A percentile compares a stretch with the other conserved stretches of the same genome.
phyloP scores from a whole-genome alignment of 2,329 filamentous ascomycete species.

The Cordyceps javanica region DNA sequence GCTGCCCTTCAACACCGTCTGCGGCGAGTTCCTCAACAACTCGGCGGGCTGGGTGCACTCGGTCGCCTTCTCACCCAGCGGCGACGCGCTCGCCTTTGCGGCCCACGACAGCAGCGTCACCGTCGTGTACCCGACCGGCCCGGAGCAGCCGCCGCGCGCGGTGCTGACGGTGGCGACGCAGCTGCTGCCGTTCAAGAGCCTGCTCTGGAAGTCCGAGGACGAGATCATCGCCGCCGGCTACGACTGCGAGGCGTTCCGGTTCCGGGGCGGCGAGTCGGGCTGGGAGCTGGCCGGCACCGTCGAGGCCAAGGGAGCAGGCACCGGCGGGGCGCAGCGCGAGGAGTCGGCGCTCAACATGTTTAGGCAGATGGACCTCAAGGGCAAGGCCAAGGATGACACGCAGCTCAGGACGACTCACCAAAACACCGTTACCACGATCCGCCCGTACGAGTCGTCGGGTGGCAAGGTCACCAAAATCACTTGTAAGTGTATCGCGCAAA shows the following conservation, averaged over 20 bases:
- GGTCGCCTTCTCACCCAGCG: slow-evolving; percentile 86
- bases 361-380: slow-evolving; percentile 96
- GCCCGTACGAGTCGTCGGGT: slow-evolving; percentile 63
- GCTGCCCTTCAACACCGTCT: slow-evolving; percentile 96
- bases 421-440: slow-evolving; percentile 85
- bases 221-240: slow-evolving; percentile 96
- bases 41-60: slow-evolving; percentile 96
- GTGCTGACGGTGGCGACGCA: slow-evolving; percentile 86
- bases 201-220: slow-evolving; percentile 86
- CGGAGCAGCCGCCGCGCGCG: slow-evolving; percentile 85
- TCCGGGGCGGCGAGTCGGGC: slow-evolving; percentile 69
- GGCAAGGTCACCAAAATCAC: slow-evolving; percentile 72
- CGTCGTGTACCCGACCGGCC: slow-evolving; percentile 86
- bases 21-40: slow-evolving; percentile 92
- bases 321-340: slow-evolving; percentile 58
- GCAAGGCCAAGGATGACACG: slow-evolving; percentile 85
- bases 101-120: slow-evolving; percentile 96
- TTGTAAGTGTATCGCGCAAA: too few species aligned
- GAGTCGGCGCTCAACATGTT: slow-evolving; percentile 98
- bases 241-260: slow-evolving; percentile 83
- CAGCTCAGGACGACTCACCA: slow-evolving; percentile 94
- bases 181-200: slow-evolving; percentile 82
- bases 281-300: slow-evolving; percentile 82
- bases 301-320: slow-evolving; percentile 63
- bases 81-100: slow-evolving; percentile 87